Conservation (phyloP, 1,284 basidiomycete species). For the Rhodofomes roseus region DNA sequence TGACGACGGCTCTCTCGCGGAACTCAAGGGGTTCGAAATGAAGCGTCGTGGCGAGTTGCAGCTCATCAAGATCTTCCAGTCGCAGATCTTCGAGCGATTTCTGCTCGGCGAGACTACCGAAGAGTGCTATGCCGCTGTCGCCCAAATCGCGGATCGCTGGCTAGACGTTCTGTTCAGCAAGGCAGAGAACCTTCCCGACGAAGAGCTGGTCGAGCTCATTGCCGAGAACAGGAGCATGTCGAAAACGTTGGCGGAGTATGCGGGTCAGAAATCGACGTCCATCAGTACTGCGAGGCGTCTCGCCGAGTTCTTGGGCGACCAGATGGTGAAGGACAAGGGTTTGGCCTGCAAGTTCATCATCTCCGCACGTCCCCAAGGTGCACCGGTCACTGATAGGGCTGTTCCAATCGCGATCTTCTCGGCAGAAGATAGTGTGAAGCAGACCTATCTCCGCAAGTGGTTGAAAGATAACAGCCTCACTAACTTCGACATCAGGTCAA, state of each 20-base stretch:
- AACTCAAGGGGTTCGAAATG: constrained; percentile 98
- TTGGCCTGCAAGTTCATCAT: constrained; percentile 99
- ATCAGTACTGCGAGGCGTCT: constrained; percentile 95
- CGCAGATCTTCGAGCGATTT: constrained; percentile 98
- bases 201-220: constrained; percentile 96
- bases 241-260: constrained; percentile 95
- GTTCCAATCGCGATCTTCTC: constrained; percentile 99
- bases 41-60: constrained; percentile 98
- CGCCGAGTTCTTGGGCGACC: constrained; percentile 95
- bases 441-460: constrained; percentile 93
- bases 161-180: constrained; percentile 91
- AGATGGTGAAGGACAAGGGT: constrained; percentile 99
- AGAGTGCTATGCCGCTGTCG: constrained; percentile 95
- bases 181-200: constrained; percentile 81
- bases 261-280: constrained; percentile 94
- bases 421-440: constrained; percentile 88
- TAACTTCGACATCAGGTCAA: constrained; percentile 90
- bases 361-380: constrained; percentile 89
- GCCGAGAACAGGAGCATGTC: constrained; percentile 99
- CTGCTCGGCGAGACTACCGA: constrained; percentile 89
- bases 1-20: constrained; percentile 94
- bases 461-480: constrained; percentile 88
- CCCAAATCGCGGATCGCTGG: constrained; percentile 95
- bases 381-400: constrained; percentile 96
- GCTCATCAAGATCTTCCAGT: constrained; percentile 99